A percentile compares a stretch with the other conserved stretches of the same genome.
These are phyloP conservation scores for Cutaneotrichosporon sp. DNA, from an alignment of 1,284 basidiomycete genomes.

Conservation along the genomic window DNA sequence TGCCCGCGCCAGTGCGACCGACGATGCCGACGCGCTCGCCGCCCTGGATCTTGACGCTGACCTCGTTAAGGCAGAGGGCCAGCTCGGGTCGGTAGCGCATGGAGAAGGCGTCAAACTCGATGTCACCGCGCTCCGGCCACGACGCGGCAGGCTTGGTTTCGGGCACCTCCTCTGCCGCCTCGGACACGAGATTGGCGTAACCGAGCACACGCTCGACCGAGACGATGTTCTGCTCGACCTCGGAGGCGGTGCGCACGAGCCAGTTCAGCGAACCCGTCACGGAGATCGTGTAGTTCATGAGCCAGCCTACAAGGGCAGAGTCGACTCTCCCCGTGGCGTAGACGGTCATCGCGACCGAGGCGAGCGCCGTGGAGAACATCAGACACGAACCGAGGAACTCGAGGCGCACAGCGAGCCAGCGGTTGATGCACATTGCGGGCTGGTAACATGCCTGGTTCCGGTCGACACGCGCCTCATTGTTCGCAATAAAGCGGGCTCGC, in stretches of 20 bases:
- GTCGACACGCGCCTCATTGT: conserved; percentile 70
- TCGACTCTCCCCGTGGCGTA: conserved; percentile 64
- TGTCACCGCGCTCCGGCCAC: conserved; percentile 75
- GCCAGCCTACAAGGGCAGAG: conserved; percentile 86
- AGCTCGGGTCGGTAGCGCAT: conserved; percentile 80
- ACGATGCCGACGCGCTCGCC: conserved; percentile 80
- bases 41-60: conserved; percentile 64
- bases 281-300: conserved; percentile 80
- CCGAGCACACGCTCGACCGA: conserved; percentile 68
- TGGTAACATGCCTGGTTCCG: conserved; percentile 59
- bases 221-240: conserved; percentile 92
- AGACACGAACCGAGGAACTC: conserved; percentile 80
- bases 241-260: conserved; percentile 84
- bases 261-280: conserved; percentile 75
- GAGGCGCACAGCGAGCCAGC: conserved; percentile 57
- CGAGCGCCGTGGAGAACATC: conserved; percentile 69
- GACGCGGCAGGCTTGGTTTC: conserved; percentile 61
- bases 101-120: conserved; percentile 76
- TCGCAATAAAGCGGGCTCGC: conserved; percentile 68
- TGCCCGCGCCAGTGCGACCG: conserved; percentile 87
- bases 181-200: conserved; percentile 70
- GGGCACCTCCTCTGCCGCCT: conserved; percentile 72
- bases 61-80: conserved; percentile 71
- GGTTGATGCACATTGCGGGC: conserved; percentile 57
- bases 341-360: conserved; percentile 72